Base-by-base conservation (phyloP, 345 rosid genomes). In the Populus pruinosa region DNA sequence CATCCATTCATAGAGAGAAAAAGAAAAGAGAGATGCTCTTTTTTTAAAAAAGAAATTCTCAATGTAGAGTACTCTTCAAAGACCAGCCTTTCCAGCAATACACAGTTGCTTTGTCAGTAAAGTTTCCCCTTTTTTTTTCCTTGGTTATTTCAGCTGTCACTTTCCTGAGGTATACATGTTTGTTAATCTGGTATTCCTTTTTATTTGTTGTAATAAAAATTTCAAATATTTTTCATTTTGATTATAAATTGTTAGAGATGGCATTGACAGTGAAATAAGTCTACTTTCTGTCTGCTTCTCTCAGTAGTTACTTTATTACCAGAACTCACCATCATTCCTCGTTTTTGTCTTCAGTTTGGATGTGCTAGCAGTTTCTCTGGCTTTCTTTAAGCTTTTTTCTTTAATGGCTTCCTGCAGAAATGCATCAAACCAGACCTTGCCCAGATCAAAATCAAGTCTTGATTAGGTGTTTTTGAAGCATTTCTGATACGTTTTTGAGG, bases 241-340 rank as follows among this genome's bases (percentile, higher is more conserved):
- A 20, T 71, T 49, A 56, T 74, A 35, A 49, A 35, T 47, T 29
- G 68, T 8, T 72, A 36, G 76, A 67, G 41, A 81, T 67, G 74
- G 81, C 25, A 79, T 74, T 79, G 86, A 82, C 76, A 77, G 87
- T 77, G 90, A 87, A 79, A 73, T 73, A 80, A 82, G 84, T 82
- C 72, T 70, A 9, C 85, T 82, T 87, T 87, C 85, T 85, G 86
- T 79, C 84, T 75, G 81, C 69, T 80, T 77, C 80, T 69, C 44
- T 74, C 76, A 55, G 50, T 53, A 72, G 73, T 75, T 78, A 44
- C 73, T 83, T 83, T 74, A 70, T 84, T n/a, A 12, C 63, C 64
- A 59, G 64, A 9, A 59, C 64, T 59, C 13, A 16, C 78, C 77
- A 27, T 74, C 83, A 78, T 85, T 88, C 86, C 59, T 79, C 39